Evolutionary conservation across 2,329 filamentous ascomycete species (phyloP), one percentile per base, ranked within the genome.

Genomic region (Phialophora verrucosa): DNA sequence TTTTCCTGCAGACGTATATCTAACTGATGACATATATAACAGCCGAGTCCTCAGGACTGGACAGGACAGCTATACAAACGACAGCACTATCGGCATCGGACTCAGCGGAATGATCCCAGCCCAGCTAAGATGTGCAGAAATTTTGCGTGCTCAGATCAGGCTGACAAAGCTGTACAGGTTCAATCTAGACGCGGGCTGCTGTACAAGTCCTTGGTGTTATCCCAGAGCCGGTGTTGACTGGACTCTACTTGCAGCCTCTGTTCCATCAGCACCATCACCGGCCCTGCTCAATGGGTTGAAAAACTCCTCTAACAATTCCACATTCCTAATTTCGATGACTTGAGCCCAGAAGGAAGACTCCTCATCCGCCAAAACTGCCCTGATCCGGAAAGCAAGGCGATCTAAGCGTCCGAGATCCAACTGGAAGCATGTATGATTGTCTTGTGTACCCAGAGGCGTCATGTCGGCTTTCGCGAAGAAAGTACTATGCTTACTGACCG

Each of bases 291-390:
- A 47, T 47, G n/a, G 44, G 44, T 47, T 12, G 12, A 47, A 47
- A 47, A 47, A 47, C 44, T 47, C 44, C 44, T 47, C 44, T n/a
- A 47, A 47, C 44, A 47, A 47, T 47, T 47, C 44, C 12, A 47
- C 44, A n/a, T 47, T 47, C 44, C 44, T 47, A n/a, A 47, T 47
- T 47, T 47, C 44, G 44, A 47, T 47, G 44, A 47, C 44, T 47
- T 47, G 44, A 47, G 44, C 44, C 44, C 44, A 47, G 44, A 47
- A 47, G 44, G 44, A 47, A 47, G 44, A 47, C 44, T 47, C 44
- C 44, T 47, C 44, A 12, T 47, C 44, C 44, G 44, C 44, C 44
- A 47, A 47, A 47, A 47, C 44, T 47, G 44, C 44, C 44, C 44
- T 47, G 44, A 47, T 47, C 44, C 44, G 44, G 44, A 47, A 47